Base-by-base conservation (phyloP, 2,329 filamentous ascomycete species). In the Diaporthe ampelina region DNA sequence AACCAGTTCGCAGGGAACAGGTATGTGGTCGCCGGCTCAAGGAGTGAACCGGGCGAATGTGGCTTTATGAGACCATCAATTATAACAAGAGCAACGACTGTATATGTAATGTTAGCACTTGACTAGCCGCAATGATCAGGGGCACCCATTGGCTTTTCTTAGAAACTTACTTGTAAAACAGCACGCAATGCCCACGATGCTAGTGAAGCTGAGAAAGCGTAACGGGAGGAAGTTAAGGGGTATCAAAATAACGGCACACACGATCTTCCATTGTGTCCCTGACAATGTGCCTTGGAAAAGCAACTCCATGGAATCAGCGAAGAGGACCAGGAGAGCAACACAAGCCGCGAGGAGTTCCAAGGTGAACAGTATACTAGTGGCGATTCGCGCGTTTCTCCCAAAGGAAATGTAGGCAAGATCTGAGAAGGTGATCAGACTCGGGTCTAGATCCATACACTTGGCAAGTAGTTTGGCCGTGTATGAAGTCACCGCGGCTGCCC, bases 381-480 rank as follows among this genome's bases (percentile, higher is more conserved):
- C 89, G 45, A 98, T 86, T 48, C 96, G 92, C 48, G 95, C 96
- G 74, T 90, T 92, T 21, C 92, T 90, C 11, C 96, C 96, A 82
- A 97, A 98, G 26, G 95, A 95, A 78, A 97, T 93, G 80, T 93
- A 98, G 2, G 96, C 97, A 63, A 98, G 87, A 81, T 98, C 96
- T 45, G 95, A 97, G 83, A 98, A 98, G 3, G 96, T 98, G 79
- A 98, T 95, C 77, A 98, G 90, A 68, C 91, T 94, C 75, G 89
- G 90, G 83, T 98, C 94, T 29, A 95, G 90, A 78, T 98, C 93
- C 86, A 98, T 92, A 82, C 96, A 98, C 82, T 93, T 96, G 37
- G 95, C 93, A 48, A 98, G 87, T 17, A 98, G 85, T 78, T 91
- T 93, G 17, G 95, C 95, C 0, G 97, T 98, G 83, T 98, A 98